Base-by-base conservation (phyloP, 2,329 filamentous ascomycete species). In the Thelonectria rubi region DNA sequence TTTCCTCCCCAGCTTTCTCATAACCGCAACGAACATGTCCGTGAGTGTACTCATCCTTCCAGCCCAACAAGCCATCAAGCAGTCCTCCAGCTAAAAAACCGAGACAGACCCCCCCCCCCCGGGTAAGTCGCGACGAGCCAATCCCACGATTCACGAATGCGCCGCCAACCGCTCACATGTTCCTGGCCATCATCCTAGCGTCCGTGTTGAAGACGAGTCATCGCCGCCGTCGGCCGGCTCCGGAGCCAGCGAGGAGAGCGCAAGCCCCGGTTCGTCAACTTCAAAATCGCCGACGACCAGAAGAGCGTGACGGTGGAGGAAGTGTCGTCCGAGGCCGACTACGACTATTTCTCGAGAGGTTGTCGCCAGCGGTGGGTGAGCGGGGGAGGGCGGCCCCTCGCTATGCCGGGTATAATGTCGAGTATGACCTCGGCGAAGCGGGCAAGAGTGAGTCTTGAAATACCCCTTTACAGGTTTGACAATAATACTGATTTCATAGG, bases 331-430 rank as follows among this genome's bases (percentile, higher is more conserved):
- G 60, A 60, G 4, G 15, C 40, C 1, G 55, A 67, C 1, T 67
- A 69, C n/a, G 58, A 62, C 11, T 20, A 32, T 2, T 69, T 69
- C 67, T 63, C 7, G 54, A 65, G 5, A 64, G 59, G 18, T 53
- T 69, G n/a, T 18, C 64, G 8, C 60, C 58, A 0, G 46, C 56
- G 1, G 42, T 62, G 9, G 62, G 64, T 20, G 45, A 32, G 2
- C 47, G 55, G 15, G 66, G 62, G 7, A 65, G 55, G 3, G 18
- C 55, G 1, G 58, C 60, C 5, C 66, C 66, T 15, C 60, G 64
- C 5, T 69, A 67, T 49, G 66, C 64, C 11, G 52, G 55, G 12
- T 69, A 69, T 5, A 57, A 69, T 34, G 65, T 69, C 0, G 62
- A 67, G 21, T 65, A 67, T 15, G 56, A 62, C 4, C 65, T 69